phyloP scores from a whole-genome alignment of 1,139 yeast genomes.

The Blastobotrys apis region DNA sequence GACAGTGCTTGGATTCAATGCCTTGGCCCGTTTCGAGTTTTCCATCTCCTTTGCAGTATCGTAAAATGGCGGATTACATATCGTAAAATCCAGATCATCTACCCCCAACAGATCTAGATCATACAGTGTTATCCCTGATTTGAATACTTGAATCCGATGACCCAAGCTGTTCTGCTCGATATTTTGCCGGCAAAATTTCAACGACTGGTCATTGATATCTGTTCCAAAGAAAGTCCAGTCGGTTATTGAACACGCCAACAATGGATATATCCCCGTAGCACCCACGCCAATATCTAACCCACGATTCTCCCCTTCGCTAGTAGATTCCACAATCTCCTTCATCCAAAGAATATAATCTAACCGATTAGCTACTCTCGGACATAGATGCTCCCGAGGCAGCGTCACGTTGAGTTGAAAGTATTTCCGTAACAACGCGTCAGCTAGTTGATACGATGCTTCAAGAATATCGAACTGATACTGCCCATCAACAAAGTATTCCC shows the following conservation, averaged over 20 bases:
- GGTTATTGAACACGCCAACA: constrained; percentile 29
- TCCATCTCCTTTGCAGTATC: constrained; percentile 33
- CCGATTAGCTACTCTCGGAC: constrained; percentile 30
- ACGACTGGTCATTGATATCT: constrained; percentile 37
- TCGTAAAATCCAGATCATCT: constrained; percentile 29
- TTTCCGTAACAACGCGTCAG: constrained; percentile 21
- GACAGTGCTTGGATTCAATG: constrained; percentile 18
- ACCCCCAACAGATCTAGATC: constrained; percentile 8
- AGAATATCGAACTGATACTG: constrained; percentile 12
- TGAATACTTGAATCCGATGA: constrained; percentile 12
- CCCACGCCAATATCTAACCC: constrained; percentile 40
- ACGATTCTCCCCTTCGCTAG: constrained; percentile 1
- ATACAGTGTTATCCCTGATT: constrained; percentile 13
- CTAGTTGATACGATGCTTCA: constrained; percentile 20
- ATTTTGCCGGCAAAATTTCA: constrained; percentile 28
- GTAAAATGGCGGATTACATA: constrained; percentile 49
- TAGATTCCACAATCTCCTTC: constrained; percentile 12
- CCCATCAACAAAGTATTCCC: constrained; percentile 7
- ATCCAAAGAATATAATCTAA: constrained; percentile 29
- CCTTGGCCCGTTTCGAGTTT: constrained; percentile 19
- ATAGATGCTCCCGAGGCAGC: constrained; percentile 21
- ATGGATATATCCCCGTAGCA: constrained; percentile 41
- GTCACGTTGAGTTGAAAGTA: constrained; percentile 22
- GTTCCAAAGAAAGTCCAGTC: constrained; percentile 35
- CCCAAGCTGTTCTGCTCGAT: constrained; percentile 25